phyloP scores from a whole-genome alignment of 2,329 filamentous ascomycete genomes.

The Fusarium oxysporum region DNA sequence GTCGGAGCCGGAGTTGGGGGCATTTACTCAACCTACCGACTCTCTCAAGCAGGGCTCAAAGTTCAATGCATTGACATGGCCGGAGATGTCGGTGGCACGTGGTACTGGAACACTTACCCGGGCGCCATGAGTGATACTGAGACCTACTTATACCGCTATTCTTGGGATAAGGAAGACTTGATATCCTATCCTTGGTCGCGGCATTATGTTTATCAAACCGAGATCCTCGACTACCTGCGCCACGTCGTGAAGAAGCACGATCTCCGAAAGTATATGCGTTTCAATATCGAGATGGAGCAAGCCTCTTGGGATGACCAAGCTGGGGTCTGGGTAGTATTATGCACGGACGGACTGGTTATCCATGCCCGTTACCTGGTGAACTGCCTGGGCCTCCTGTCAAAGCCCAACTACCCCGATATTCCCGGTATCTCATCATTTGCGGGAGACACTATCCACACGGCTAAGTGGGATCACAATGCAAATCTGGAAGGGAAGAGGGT shows the following conservation, averaged over 20 bases:
- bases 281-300: background rate
- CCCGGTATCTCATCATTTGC: no score
- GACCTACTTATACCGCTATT: constrained; percentile 22
- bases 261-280: background rate
- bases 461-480: no score
- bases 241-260: constrained; percentile 18
- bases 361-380: no score
- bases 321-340: no score
- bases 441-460: no score
- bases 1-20: constrained; percentile 16
- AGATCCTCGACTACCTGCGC: constrained; percentile 19
- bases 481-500: no score
- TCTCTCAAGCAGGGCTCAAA: background rate
- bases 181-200: constrained; percentile 14
- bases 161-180: constrained; percentile 25
- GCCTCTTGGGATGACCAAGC: no score
- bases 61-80: constrained; percentile 17
- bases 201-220: constrained; percentile 25
- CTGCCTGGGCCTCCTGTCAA: no score
- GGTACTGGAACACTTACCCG: constrained; percentile 26
- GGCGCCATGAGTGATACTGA: constrained; percentile 29
- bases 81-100: constrained; percentile 15
- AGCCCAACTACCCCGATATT: no score
- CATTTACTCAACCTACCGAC: constrained; percentile 14
- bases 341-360: no score